Conservation (phyloP, 2,329 filamentous ascomycete genomes). For the Akanthomyces dipterigenus region DNA sequence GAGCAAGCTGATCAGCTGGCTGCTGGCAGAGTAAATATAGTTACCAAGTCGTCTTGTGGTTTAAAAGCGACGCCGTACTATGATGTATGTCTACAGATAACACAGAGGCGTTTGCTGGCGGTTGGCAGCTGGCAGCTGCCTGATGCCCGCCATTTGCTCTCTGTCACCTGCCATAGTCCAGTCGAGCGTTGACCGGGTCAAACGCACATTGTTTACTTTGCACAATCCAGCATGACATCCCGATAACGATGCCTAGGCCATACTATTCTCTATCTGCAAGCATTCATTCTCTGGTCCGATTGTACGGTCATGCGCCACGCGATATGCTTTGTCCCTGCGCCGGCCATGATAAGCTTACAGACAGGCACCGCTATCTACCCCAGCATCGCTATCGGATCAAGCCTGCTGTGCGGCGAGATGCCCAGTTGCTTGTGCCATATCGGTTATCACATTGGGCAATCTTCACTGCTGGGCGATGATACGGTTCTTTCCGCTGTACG, state of each 20-base stretch:
- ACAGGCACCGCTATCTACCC: slow-evolving; percentile 3
- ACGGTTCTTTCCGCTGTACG: slow-evolving; percentile 9
- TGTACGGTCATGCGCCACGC: not conserved
- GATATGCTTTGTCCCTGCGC: not conserved
- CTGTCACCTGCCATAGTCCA: not conserved
- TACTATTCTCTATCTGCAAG: not conserved
- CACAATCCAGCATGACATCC: not conserved
- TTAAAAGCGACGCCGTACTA: not conserved
- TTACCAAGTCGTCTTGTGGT: not conserved
- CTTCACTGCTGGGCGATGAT: not conserved
- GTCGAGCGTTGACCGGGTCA: not conserved
- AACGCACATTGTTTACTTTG: not conserved
- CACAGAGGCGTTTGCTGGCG: not conserved
- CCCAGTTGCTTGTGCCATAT: not conserved
- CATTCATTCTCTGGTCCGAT: not conserved
- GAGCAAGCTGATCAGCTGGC: not conserved
- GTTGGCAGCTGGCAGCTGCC: too few relatives aligned
- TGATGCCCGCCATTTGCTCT: not conserved
- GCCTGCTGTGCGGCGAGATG: not conserved
- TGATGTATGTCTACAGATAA: not conserved
- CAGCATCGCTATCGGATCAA: slow-evolving; percentile 5
- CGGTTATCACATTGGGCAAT: not conserved
- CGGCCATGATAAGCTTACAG: slow-evolving; percentile 1
- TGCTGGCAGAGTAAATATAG: not conserved
- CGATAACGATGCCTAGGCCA: not conserved